Conservation (phyloP, 495 filamentous ascomycete genomes). For the Cenococcum geophilum region DNA sequence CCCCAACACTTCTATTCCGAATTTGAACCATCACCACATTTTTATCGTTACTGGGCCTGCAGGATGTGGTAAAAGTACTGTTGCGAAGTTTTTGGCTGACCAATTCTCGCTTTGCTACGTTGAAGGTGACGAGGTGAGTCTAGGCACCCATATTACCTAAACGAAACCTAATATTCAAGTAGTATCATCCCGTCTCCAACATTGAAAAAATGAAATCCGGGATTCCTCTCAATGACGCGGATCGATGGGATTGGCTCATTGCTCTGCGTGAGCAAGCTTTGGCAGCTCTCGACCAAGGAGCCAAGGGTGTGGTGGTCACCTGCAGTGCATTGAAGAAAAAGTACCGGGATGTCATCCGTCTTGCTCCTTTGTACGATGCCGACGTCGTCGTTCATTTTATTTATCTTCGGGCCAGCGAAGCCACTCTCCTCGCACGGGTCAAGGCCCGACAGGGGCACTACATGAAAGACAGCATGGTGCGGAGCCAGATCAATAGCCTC, state of each 20-base stretch:
- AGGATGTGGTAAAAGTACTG: constrained; percentile 92
- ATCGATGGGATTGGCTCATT: constrained; percentile 98
- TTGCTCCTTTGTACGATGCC: constrained; percentile 63
- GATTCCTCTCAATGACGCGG: constrained; percentile 83
- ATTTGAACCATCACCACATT: constrained; percentile 62
- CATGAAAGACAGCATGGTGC: constrained; percentile 98
- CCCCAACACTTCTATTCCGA: constrained; percentile 7
- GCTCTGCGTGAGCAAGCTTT: constrained; percentile 76
- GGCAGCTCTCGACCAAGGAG: constrained; percentile 45
- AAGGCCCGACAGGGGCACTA: constrained; percentile 72
- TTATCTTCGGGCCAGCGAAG: constrained; percentile 74
- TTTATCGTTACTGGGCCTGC: constrained; percentile 97
- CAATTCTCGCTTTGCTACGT: constrained; percentile 73
- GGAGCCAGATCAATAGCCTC: constrained; percentile 77
- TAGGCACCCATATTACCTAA: not conserved
- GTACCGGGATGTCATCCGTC: constrained; percentile 94
- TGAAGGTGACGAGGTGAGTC: constrained; percentile 90
- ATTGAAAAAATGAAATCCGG: constrained; percentile 90
- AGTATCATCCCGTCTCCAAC: constrained; percentile 84
- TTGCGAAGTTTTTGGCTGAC: constrained; percentile 70
- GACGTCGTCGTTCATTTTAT: constrained; percentile 85
- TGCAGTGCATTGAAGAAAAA: constrained; percentile 95
- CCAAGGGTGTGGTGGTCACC: constrained; percentile 81
- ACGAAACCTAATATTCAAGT: constrained; percentile 13
- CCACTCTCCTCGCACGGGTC: constrained; percentile 68